Base-by-base conservation (phyloP, 768 basidiomycete genomes). In the Sarcomyxa edulis region DNA sequence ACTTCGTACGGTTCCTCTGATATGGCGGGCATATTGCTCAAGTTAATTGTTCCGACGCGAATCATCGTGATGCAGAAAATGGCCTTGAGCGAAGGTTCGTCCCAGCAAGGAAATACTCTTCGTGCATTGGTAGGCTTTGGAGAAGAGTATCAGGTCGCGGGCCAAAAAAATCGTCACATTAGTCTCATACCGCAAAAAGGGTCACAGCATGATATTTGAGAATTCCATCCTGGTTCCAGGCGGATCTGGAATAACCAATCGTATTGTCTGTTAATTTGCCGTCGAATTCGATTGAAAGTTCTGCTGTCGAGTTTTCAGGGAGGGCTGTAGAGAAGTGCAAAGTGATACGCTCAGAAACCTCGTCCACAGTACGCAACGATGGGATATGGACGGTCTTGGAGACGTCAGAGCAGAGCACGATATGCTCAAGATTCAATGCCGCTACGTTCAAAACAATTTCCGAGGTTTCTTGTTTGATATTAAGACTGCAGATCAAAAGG, bases 31-130 rank as follows among this genome's bases (percentile, higher is more conserved):
- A 92, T 95, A 64, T 97, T 98, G 65, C 81, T 83, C 45, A 98
- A 65, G 55, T 76, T 86, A 53, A 80, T 76, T 4, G 86, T 84
- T 45, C 78, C 76, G 7, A 64, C 67, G 44, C 81, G 78, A n/a
- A 94, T 71, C 71, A 94, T 68, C 9, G 81, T 83, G 43, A 92
- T 65, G 0, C 72, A 52, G 54, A 84, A 88, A 2, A 82, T 91
- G 1, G 92, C 84, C 59, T 97, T 97, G 48, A 94, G 69, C 25
- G 77, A 69, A 12, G 94, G 95, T 54, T 96, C 93, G 54, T 96
- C 94, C 88, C 89, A 95, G 65, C 84, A 89, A 19, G 88, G 88
- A 58, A 90, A 87, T 5, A 84, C 78, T 28, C 77, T 72, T 35
- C 93, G 70, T 7, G 94, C 93, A 43, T 81, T 81, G 26, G 88